phyloP scores from a whole-genome alignment of 371 early-diverging fungal species.

The Mucor lusitanicus region DNA sequence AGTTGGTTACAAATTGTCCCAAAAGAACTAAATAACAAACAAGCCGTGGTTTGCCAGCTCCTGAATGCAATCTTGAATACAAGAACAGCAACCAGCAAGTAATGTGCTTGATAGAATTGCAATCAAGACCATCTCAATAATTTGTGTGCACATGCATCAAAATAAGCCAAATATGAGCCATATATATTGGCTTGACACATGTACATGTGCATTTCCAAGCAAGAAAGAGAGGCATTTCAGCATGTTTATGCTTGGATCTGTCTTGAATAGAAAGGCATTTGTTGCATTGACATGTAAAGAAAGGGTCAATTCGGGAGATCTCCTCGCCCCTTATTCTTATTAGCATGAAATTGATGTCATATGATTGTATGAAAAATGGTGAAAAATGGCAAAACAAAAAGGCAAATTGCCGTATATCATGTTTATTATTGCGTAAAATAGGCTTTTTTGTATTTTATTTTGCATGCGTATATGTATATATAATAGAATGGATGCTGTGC shows the following conservation, averaged over 20 bases:
- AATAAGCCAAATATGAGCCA: not conserved
- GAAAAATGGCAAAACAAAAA: not conserved
- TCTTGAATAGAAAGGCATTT: not conserved
- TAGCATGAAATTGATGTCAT: conserved; percentile 1
- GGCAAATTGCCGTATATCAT: not conserved
- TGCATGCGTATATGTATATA: not conserved
- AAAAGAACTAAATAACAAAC: not conserved
- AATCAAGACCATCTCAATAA: not conserved
- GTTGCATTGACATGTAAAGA: not conserved
- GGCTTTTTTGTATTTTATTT: not conserved
- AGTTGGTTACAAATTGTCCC: not conserved
- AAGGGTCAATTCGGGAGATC: not conserved
- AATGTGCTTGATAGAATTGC: not conserved
- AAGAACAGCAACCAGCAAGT: not conserved
- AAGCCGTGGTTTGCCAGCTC: not conserved
- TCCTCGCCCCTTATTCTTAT: not conserved
- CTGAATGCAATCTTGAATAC: not conserved
- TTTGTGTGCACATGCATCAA: not conserved
- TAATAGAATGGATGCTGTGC: not conserved
- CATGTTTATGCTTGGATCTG: not conserved
- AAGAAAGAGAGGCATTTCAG: not conserved
- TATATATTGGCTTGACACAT: not conserved
- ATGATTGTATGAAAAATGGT: not conserved
- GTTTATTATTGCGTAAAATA: not conserved
- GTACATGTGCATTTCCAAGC: not conserved